Evolutionary conservation across 768 basidiomycete species (phyloP).

Genomic region (Podaxis sp.): DNA sequence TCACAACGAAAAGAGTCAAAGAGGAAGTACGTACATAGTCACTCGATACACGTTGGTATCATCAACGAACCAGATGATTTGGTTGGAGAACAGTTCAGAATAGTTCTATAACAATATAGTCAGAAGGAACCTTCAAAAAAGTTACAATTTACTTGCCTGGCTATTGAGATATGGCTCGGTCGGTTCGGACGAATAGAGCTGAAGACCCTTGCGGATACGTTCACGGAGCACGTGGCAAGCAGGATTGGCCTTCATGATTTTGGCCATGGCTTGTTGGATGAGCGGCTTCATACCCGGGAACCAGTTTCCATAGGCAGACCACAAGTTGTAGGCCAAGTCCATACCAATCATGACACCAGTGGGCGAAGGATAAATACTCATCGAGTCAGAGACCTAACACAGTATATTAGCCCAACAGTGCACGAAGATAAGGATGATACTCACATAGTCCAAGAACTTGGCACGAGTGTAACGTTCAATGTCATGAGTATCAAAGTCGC

Average conservation of each 20-base stretch:
- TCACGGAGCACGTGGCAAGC: constrained; percentile 96
- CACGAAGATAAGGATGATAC: constrained; percentile 23
- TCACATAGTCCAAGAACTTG: constrained; percentile 96
- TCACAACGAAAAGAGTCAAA: neutral
- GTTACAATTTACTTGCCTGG: constrained; percentile 45
- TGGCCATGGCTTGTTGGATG: constrained; percentile 98
- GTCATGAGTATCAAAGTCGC: constrained; percentile 98
- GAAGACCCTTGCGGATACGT: constrained; percentile 97
- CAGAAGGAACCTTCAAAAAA: neutral
- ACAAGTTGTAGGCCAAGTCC: constrained; percentile 97
- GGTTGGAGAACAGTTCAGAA: constrained; percentile 95
- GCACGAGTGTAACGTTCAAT: constrained; percentile 98
- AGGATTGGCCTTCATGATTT: constrained; percentile 99
- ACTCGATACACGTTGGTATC: constrained; percentile 99
- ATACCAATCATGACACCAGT: constrained; percentile 99
- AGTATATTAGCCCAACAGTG: neutral
- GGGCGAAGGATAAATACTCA: constrained; percentile 99
- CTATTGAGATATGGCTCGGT: constrained; percentile 99
- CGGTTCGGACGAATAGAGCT: constrained; percentile 97
- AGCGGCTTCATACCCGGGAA: constrained; percentile 99
- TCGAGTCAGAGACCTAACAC: constrained; percentile 83
- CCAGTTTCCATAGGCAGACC: constrained; percentile 99
- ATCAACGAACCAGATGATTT: constrained; percentile 99
- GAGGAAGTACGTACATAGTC: constrained; percentile 60
- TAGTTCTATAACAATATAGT: constrained; percentile 57